phyloP scores from a whole-genome alignment of 179 eudicot genomes.

The Drosera spatulata region DNA sequence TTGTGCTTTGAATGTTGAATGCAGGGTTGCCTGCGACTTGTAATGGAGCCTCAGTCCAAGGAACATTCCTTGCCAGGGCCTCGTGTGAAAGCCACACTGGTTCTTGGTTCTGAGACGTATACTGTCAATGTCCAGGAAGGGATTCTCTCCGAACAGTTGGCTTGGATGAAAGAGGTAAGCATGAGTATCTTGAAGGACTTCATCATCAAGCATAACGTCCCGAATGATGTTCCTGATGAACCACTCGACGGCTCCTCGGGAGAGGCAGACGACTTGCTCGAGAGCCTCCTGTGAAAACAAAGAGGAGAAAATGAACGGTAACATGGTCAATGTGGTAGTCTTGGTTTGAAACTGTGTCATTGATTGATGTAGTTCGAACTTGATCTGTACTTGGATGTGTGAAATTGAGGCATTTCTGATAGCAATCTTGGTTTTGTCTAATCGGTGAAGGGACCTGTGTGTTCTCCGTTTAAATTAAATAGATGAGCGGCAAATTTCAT shows the following conservation, averaged over 20 bases:
- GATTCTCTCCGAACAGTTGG: slow-evolving; percentile 54
- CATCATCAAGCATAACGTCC: slow-evolving; percentile 72
- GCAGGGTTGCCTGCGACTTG: background rate
- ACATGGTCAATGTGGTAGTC: no score
- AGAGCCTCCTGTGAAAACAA: slow-evolving; percentile 38
- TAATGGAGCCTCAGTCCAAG: slow-evolving; percentile 38
- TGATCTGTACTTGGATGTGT: no score
- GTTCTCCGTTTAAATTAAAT: no score
- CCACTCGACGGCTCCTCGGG: slow-evolving; percentile 62
- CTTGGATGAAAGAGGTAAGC: slow-evolving; percentile 59
- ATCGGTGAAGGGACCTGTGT: no score
- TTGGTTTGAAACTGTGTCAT: no score
- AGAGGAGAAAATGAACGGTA: slow-evolving; percentile 34
- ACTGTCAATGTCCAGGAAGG: slow-evolving; percentile 31
- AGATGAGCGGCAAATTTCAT: no score
- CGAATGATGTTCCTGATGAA: slow-evolving; percentile 85
- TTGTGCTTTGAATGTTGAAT: background rate
- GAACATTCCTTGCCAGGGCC: slow-evolving; percentile 12
- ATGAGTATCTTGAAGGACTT: slow-evolving; percentile 73
- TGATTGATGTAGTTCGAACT: no score
- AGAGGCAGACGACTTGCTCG: slow-evolving; percentile 36
- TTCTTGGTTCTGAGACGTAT: slow-evolving; percentile 62
- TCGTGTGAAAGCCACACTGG: slow-evolving; percentile 37
- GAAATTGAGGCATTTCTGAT: no score
- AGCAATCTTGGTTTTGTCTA: no score